Percentiles rank a stretch among this genome's conserved stretches.
These are phyloP conservation scores for Scheffersomyces ergatensis DNA, from an alignment of 805 yeast species.

Conservation along the genomic window DNA sequence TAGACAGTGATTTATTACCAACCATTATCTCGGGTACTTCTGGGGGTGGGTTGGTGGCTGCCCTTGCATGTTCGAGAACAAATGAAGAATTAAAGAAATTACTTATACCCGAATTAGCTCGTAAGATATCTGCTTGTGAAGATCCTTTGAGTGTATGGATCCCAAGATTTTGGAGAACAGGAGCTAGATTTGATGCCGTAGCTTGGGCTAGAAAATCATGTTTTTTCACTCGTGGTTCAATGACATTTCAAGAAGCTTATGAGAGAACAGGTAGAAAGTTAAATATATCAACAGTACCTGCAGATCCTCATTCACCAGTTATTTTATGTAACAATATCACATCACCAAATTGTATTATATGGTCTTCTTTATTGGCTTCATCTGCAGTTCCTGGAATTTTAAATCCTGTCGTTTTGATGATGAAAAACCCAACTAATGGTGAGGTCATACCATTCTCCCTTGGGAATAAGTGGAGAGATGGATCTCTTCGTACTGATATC, in stretches of 20 bases:
- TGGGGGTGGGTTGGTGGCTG: conserved; percentile 79
- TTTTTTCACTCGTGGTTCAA: conserved; percentile 72
- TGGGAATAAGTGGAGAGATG: conserved; percentile 78
- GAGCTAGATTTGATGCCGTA: conserved; percentile 74
- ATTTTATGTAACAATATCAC: conserved; percentile 75
- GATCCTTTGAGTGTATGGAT: conserved; percentile 61
- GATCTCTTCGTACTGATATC: conserved; percentile 74
- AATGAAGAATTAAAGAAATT: conserved; percentile 59
- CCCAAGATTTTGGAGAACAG: conserved; percentile 67
- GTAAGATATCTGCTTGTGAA: conserved; percentile 66
- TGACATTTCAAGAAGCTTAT: conserved; percentile 69
- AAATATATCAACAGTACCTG: conserved; percentile 76
- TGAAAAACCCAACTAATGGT: conserved; percentile 42
- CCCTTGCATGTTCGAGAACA: conserved; percentile 66
- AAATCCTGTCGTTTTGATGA: conserved; percentile 78
- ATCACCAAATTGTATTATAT: conserved; percentile 76
- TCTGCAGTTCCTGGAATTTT: conserved; percentile 83
- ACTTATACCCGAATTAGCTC: conserved; percentile 59
- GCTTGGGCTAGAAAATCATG: conserved; percentile 68
- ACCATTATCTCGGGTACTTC: conserved; percentile 73
- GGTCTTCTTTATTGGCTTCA: conserved; percentile 75
- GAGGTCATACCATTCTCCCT: conserved; percentile 63
- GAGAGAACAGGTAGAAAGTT: conserved; percentile 66
- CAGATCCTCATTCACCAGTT: conserved; percentile 79
- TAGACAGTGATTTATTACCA: conserved; percentile 67